Base-by-base conservation (phyloP, 257 asterid genomes). In the Agastache rugosa region DNA sequence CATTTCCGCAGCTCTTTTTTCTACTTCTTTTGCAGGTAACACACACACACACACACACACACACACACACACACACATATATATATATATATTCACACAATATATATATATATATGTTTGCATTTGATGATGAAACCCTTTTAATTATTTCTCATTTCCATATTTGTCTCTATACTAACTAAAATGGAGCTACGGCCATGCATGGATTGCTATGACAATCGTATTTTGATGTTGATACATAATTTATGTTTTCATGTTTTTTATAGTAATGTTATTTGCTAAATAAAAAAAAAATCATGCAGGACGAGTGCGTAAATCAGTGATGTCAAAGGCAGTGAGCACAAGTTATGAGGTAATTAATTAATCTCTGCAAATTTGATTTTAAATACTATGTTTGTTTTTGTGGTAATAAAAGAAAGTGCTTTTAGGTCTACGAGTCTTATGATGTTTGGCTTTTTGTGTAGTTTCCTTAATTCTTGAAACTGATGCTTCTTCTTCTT, bases 21-120 rank as follows among this genome's bases (percentile, higher is more conserved):
- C 93, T 15, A 74, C 93, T 71, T 87, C 95, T 34, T 76, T 85
- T 79, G 96, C 95, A 83, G 96, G 96, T 90, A 27, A 29, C n/a
- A n/a, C n/a, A n/a, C n/a, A n/a, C n/a, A n/a, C n/a, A n/a, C n/a
- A n/a, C n/a, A n/a, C n/a, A n/a, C n/a, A n/a, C n/a, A n/a, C n/a
- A n/a, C n/a, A n/a, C n/a, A n/a, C n/a, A n/a, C n/a, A n/a, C n/a
- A n/a, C n/a, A n/a, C n/a, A n/a, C n/a, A n/a, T 37, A 37, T 37
- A 37, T 8, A 31, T 31, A 31, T 37, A 37, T 8, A 7, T 0
- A 1, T 37, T n/a, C n/a, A 7, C 8, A 37, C 53, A 4, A 31
- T 31, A 31, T 31, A 11, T 61, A 3, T 8, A 54, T 54, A 56
- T 58, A 8, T 37, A 19, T 3, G 35, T 72, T 71, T 58, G 3